phyloP scores from a whole-genome alignment of 169 alveolate genomes.

The Eimeria falciformis region DNA sequence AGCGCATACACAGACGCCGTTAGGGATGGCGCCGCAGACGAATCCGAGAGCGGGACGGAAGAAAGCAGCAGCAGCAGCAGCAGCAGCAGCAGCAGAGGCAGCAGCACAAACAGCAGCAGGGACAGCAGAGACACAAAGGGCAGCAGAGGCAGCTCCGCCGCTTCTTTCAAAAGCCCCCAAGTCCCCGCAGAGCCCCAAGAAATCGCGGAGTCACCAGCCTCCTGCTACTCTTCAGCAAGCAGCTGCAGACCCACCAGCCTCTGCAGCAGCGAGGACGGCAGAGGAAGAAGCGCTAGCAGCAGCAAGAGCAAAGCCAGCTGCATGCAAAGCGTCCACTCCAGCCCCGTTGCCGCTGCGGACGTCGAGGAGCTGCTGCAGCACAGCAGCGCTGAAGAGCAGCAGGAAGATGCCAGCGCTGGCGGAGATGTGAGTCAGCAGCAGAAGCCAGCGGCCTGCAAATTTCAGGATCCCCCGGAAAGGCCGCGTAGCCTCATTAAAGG shows the following conservation, averaged over 20 bases:
- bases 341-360: neutral
- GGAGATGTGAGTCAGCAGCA: neutral
- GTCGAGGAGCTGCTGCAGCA: conserved; percentile 4
- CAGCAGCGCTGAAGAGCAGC: neutral
- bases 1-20: no score
- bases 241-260: neutral
- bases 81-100: neutral
- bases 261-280: neutral
- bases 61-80: neutral
- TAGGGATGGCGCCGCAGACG: neutral
- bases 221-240: neutral
- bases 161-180: neutral
- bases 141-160: neutral
- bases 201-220: neutral
- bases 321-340: neutral
- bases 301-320: neutral
- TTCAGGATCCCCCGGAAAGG: no score
- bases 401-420: neutral
- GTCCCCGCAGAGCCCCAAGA: neutral
- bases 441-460: neutral
- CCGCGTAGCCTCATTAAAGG: no score
- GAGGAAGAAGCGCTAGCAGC: neutral
- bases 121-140: neutral
- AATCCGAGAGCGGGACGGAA: neutral
- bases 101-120: neutral